Evolutionary conservation across 108 stramenopile genomes (phyloP).

Genomic region (Skeletonema potamos): DNA sequence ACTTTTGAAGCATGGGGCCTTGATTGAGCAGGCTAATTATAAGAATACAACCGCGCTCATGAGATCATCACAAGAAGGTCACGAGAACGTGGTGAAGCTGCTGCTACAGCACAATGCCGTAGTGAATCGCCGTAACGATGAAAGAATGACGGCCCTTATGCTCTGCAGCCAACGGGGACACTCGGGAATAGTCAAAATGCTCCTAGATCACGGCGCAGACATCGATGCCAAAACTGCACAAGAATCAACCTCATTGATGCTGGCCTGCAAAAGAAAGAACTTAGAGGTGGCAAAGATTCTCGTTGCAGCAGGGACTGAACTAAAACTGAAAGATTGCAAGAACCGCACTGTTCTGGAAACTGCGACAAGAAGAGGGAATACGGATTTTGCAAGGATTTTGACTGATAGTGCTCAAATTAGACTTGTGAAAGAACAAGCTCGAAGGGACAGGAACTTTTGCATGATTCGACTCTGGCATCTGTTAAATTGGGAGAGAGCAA

Average conservation of each 20-base stretch:
- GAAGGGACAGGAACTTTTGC: conserved; percentile 38
- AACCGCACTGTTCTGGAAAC: conserved; percentile 74
- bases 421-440: conserved; percentile 48
- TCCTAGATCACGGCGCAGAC: conserved; percentile 70
- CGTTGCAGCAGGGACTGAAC: conserved; percentile 77
- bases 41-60: conserved; percentile 89
- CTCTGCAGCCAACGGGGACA: conserved; percentile 85
- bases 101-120: conserved; percentile 52
- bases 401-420: conserved; percentile 43
- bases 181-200: conserved; percentile 61
- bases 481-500: conserved; percentile 55
- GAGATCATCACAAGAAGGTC: conserved; percentile 87
- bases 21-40: conserved; percentile 70
- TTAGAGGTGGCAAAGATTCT: conserved; percentile 72
- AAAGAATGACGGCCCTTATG: conserved; percentile 86
- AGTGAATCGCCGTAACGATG: conserved; percentile 79
- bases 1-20: conserved; percentile 54
- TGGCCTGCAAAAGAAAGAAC: conserved; percentile 84
- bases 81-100: conserved; percentile 48
- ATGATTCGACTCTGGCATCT: conserved; percentile 52
- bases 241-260: conserved; percentile 82
- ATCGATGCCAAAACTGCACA: conserved; percentile 64
- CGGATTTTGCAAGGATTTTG: conserved; percentile 37
- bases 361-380: conserved; percentile 33
- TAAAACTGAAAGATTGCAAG: conserved; percentile 63